These are phyloP conservation scores for Tulasnella sp. DNA, from an alignment of 768 basidiomycete genomes.

Conservation along the genomic window DNA sequence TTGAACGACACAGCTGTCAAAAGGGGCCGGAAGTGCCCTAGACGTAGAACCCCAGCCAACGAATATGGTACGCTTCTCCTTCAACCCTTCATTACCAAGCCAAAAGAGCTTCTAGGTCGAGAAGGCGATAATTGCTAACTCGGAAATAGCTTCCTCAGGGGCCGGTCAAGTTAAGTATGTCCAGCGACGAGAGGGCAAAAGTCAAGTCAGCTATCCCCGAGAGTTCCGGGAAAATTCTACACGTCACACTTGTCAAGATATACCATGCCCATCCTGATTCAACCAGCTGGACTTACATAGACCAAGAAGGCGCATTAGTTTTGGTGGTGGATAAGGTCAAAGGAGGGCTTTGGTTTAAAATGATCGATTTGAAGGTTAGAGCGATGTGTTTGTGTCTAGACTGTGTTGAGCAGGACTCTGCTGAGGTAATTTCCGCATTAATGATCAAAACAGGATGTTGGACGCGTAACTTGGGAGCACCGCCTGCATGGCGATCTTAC, in stretches of 20 bases:
- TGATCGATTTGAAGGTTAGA: constrained; percentile 69
- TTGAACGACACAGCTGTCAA: too few relatives aligned
- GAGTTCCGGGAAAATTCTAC: constrained; percentile 72
- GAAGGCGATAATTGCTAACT: too few relatives aligned
- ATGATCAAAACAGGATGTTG: constrained; percentile 57
- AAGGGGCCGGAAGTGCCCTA: too few relatives aligned
- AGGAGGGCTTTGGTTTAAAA: constrained; percentile 63
- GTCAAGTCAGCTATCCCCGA: constrained; percentile 65
- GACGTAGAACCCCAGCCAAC: too few relatives aligned
- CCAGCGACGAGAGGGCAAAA: constrained; percentile 75
- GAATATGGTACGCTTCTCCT: not conserved
- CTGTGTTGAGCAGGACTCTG: not conserved
- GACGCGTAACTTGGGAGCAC: constrained; percentile 92
- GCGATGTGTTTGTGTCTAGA: not conserved
- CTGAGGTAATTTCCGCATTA: not conserved
- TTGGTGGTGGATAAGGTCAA: constrained; percentile 65
- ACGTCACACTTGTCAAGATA: constrained; percentile 78
- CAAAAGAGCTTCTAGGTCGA: not conserved
- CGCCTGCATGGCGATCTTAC: constrained; percentile 83
- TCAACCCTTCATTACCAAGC: not conserved
- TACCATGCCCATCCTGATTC: constrained; percentile 87
- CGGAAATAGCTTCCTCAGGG: constrained; percentile 45
- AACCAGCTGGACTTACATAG: constrained; percentile 80
- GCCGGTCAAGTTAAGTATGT: constrained; percentile 73
- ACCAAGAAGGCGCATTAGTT: constrained; percentile 82